phyloP scores from a whole-genome alignment of 345 rosid species.

The Brassica cretica region DNA sequence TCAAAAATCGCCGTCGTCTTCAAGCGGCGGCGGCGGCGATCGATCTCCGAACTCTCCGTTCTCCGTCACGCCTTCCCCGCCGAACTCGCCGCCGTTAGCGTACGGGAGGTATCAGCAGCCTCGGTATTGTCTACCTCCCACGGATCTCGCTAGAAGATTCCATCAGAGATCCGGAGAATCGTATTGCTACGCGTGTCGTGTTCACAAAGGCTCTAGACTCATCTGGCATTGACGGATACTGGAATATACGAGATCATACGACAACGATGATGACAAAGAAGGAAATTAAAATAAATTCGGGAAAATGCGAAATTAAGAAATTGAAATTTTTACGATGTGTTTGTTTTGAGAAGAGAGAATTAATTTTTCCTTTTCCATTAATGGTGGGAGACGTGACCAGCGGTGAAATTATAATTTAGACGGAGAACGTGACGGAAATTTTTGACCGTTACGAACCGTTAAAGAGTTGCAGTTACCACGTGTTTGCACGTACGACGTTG shows the following conservation, averaged over 20 bases:
- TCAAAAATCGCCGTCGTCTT: constrained; percentile 49
- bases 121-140: constrained; percentile 31
- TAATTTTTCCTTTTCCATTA: neutral
- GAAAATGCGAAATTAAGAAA: neutral
- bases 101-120: constrained; percentile 3
- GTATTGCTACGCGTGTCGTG: constrained; percentile 31
- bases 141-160: constrained; percentile 31
- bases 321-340: constrained; percentile 5
- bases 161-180: constrained; percentile 22
- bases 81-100: constrained; percentile 35
- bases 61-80: constrained; percentile 37
- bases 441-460: constrained; percentile 10
- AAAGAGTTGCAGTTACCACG: constrained; percentile 17
- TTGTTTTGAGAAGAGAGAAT: constrained; percentile 14
- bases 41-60: constrained; percentile 27
- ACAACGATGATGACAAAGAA: neutral
- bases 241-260: neutral
- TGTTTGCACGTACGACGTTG: constrained; percentile 27
- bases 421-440: constrained; percentile 1
- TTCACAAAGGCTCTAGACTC: constrained; percentile 38
- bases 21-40: constrained; percentile 43
- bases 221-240: constrained; percentile 29
- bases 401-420: constrained; percentile 12
- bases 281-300: no score
- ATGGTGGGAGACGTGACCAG: constrained; percentile 10